A percentile compares a stretch with the other conserved stretches of the same genome.
Evolutionary conservation across 2,329 filamentous ascomycete species (phyloP).

Genomic region (Westerdykella ornata): DNA sequence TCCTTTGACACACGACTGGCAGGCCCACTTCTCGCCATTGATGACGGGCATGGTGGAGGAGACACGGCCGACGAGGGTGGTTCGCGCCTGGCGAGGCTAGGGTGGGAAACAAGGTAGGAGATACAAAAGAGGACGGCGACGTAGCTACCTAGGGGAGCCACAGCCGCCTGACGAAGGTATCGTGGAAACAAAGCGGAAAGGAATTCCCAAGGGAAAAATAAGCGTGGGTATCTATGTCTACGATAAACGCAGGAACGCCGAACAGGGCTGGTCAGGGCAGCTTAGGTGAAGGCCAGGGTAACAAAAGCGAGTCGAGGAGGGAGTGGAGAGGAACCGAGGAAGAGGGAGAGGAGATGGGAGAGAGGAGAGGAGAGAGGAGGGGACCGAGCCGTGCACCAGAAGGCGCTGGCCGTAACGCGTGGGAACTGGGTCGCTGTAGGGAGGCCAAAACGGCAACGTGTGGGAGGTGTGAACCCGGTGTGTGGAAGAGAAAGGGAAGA

Average conservation of each 20-base stretch:
- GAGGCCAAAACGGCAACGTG: conserved; percentile 34
- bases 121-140: conserved; percentile 4
- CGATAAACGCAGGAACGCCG: conserved; percentile 30
- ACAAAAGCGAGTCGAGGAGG: conserved; percentile 23
- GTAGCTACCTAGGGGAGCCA: background rate
- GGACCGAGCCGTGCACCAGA: conserved; percentile 36
- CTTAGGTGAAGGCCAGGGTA: conserved; percentile 19
- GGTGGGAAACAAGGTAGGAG: conserved; percentile 3
- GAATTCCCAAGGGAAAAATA: background rate
- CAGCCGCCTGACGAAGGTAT: conserved; percentile 6
- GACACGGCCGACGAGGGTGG: conserved; percentile 19
- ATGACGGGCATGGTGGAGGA: conserved; percentile 5
- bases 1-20: conserved; percentile 94
- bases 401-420: conserved; percentile 40
- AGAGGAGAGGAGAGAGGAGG: conserved; percentile 16
- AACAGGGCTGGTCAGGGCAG: conserved; percentile 9
- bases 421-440: conserved; percentile 27
- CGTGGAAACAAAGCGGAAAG: background rate
- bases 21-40: conserved; percentile 93
- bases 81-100: conserved; percentile 18
- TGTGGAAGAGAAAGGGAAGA: conserved; percentile 12
- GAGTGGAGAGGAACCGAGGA: conserved; percentile 21
- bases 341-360: conserved; percentile 7
- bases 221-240: conserved; percentile 33
- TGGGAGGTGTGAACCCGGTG: conserved; percentile 15